Percentiles rank a stretch among this genome's conserved stretches.
Conservation (phyloP, 805 yeast genomes). For the Saccharomycopsis amapae region DNA sequence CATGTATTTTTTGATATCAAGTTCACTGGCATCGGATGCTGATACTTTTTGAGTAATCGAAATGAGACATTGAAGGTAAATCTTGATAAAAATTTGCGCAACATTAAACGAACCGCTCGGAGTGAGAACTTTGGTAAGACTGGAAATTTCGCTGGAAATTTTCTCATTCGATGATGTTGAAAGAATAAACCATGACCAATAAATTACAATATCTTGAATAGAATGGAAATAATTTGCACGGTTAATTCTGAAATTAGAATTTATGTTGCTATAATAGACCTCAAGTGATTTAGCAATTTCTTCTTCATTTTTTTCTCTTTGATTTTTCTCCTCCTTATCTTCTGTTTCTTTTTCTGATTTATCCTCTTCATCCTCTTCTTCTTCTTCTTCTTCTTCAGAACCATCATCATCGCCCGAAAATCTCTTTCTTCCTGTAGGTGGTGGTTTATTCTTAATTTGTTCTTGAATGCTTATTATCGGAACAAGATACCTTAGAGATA, state of each 20-base stretch:
- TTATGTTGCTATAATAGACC: not conserved
- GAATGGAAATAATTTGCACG: slow-evolving; percentile 15
- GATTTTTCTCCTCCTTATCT: not conserved
- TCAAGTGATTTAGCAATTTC: not conserved
- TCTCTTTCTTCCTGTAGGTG: not conserved
- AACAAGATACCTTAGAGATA: slow-evolving; percentile 36
- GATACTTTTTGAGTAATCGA: not conserved
- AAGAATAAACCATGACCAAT: slow-evolving; percentile 34
- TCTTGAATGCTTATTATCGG: slow-evolving; percentile 29
- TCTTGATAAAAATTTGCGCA: slow-evolving; percentile 10
- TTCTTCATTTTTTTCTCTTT: slow-evolving; percentile 1
- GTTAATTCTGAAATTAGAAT: slow-evolving; percentile 5
- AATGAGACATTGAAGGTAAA: slow-evolving; percentile 27
- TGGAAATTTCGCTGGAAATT: not conserved
- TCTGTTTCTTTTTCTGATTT: not conserved
- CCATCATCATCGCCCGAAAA: not conserved
- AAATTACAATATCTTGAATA: slow-evolving; percentile 28
- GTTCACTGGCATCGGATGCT: not conserved
- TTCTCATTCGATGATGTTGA: not conserved
- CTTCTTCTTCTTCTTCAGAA: not conserved
- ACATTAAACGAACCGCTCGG: not conserved
- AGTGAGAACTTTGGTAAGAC: not conserved
- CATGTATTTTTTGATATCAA: slow-evolving; percentile 22
- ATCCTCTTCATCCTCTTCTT: not conserved
- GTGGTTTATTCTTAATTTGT: not conserved